Percentiles rank a stretch among this genome's conserved stretches.
Evolutionary conservation across 2,329 filamentous ascomycete species (phyloP).

Genomic region (Drechslerella dactyloides): DNA sequence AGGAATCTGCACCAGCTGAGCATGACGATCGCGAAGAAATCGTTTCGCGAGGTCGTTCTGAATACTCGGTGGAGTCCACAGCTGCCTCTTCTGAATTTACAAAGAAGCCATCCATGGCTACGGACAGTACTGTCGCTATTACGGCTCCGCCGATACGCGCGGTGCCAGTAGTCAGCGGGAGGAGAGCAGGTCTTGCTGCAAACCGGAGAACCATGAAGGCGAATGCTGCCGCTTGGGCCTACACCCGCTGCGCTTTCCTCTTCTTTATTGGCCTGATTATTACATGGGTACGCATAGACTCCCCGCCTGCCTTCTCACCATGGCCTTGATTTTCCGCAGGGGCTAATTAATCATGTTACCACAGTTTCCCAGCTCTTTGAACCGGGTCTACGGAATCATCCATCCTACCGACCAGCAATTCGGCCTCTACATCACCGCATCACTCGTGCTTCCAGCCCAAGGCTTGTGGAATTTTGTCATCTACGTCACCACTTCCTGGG

Average conservation of each 20-base stretch:
- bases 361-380: slow-evolving; percentile 72
- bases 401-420: slow-evolving; percentile 64
- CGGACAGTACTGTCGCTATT: slow-evolving; percentile 9
- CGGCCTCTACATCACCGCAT: slow-evolving; percentile 71
- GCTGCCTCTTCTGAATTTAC: slow-evolving; percentile 12
- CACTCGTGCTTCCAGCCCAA: slow-evolving; percentile 78
- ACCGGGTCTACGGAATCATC: slow-evolving; percentile 74
- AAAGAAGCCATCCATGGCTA: slow-evolving; percentile 32
- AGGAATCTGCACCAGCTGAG: slow-evolving; percentile 21
- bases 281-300: slow-evolving; percentile 65
- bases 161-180: background rate
- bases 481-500: slow-evolving; percentile 73
- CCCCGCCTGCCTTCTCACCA: background rate
- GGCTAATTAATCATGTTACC: slow-evolving; percentile 23
- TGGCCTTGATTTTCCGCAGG: background rate
- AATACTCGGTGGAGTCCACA: slow-evolving; percentile 16
- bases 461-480: slow-evolving; percentile 85
- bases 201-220: slow-evolving; percentile 61
- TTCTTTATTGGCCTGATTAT: slow-evolving; percentile 75
- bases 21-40: slow-evolving; percentile 20
- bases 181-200: slow-evolving; percentile 55
- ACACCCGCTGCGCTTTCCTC: slow-evolving; percentile 72
- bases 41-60: slow-evolving; percentile 16
- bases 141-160: slow-evolving; percentile 30
- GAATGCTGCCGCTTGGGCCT: slow-evolving; percentile 71